Evolutionary conservation across 2,329 filamentous ascomycete genomes (phyloP), one percentile per base, ranked within the genome.

Genomic region (Aspergillus amoenus): DNA sequence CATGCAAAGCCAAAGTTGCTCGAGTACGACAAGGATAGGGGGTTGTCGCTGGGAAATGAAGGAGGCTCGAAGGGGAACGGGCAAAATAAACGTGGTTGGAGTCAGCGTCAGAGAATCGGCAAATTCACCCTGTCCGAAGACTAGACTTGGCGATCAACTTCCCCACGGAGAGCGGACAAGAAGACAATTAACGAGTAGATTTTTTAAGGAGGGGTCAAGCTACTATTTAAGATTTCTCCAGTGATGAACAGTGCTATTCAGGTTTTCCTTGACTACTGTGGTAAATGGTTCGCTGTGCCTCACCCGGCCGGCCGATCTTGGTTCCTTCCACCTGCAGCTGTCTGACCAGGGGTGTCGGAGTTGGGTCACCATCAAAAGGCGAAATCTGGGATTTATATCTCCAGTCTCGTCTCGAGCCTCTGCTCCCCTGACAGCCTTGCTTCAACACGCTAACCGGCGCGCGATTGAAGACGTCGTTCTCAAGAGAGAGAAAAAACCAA

Each of bases 91-190:
- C 48, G 55, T 52, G 56, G 56, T 55, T 47, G 42, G 56, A 30
- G 47, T 50, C 30, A 37, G 34, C 34, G 15, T 13, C 34, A n/a
- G 45, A 13, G 18, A 48, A 53, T 56, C 61, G 61, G 62, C 54
- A 63, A 60, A 61, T 61, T 61, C 57, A 59, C 50, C 54, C 53
- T 54, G 58, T 57, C 55, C 24, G 55, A 57, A 53, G 55, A 52
- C 39, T 51, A 58, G 50, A 61, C 56, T 55, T 59, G 61, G 59
- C 59, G 61, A 60, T 62, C 58, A 55, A 27, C 39, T 43, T 21
- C 44, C 21, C 34, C n/a, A 21, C 17, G 44, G n/a, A 17, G 22
- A 34, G 15, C 6, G 32, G n/a, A 32, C 30, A 13, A 30, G 24
- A 24, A 21, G 13, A 40, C n/a, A 30, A 42, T 41, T 12, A 8